Evolutionary conservation across 148 eudicot species (phyloP).

Genomic region (Silene uniflora): DNA sequence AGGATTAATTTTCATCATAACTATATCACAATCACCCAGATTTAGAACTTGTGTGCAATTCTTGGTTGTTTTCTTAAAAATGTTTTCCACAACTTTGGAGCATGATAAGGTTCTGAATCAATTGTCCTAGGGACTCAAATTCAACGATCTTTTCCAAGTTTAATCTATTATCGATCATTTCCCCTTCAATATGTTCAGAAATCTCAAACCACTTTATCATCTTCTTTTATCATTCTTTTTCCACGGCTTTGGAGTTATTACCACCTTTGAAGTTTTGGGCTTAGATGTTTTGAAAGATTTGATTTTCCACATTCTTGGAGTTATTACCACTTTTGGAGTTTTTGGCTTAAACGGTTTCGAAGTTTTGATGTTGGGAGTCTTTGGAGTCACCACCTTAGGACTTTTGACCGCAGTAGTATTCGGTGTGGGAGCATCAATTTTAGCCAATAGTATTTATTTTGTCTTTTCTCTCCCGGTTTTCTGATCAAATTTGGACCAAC

Average conservation of each 20-base stretch:
- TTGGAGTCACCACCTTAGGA: slow-evolving; percentile 21
- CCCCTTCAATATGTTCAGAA: neutral
- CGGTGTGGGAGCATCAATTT: slow-evolving; percentile 19
- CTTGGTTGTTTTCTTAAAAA: neutral
- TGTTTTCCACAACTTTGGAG: neutral
- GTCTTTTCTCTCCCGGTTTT: slow-evolving; percentile 17
- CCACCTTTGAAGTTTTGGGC: too few species aligned
- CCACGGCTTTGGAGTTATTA: too few species aligned
- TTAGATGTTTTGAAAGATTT: too few species aligned
- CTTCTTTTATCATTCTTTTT: neutral
- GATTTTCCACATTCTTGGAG: too few species aligned
- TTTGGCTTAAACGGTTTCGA: slow-evolving; percentile 1
- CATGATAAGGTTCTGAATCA: neutral
- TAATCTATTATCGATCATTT: neutral
- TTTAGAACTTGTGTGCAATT: too few species aligned
- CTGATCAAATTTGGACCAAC: neutral
- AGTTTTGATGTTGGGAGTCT: neutral
- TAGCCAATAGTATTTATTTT: slow-evolving; percentile 27
- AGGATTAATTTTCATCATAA: too few species aligned
- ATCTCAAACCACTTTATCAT: neutral
- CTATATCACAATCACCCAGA: too few species aligned
- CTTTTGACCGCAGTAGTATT: slow-evolving; percentile 21
- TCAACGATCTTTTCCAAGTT: neutral
- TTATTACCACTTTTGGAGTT: too few species aligned
- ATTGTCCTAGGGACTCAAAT: neutral